These are phyloP conservation scores for Hypoxylon perforatum DNA, from an alignment of 495 filamentous ascomycete species.

Conservation along the genomic window DNA sequence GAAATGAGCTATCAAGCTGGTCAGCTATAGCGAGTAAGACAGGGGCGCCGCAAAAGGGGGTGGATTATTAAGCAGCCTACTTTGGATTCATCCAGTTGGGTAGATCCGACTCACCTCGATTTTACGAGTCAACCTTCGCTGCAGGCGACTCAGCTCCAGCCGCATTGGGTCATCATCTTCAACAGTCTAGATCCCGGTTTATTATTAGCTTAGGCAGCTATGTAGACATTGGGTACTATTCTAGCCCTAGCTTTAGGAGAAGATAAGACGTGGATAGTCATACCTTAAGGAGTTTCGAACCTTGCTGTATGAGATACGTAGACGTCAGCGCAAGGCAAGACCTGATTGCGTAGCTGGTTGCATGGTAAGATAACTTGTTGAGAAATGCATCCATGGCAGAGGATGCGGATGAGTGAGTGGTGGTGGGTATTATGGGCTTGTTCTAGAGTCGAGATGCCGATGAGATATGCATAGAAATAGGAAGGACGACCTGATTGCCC, in stretches of 20 bases:
- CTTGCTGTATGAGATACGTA: constrained; percentile 84
- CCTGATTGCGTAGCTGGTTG: constrained; percentile 90
- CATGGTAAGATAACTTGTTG: constrained; percentile 73
- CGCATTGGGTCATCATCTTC: constrained; percentile 44
- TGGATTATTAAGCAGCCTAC: constrained; percentile 14
- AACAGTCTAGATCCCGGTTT: constrained; percentile 29
- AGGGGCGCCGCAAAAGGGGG: background rate
- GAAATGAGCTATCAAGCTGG: constrained; percentile 35
- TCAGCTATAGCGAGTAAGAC: constrained; percentile 11
- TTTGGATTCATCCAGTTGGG: constrained; percentile 8
- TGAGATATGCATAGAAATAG: constrained; percentile 13
- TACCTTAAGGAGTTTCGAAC: constrained; percentile 82
- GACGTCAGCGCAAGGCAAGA: constrained; percentile 92
- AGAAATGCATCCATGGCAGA: constrained; percentile 81
- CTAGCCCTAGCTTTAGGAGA: background rate
- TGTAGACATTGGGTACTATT: background rate
- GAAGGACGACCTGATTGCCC: constrained; percentile 8
- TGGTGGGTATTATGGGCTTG: constrained; percentile 11
- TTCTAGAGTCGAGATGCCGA: constrained; percentile 1
- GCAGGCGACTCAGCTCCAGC: constrained; percentile 40
- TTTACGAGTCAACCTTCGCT: constrained; percentile 44
- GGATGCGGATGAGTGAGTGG: background rate
- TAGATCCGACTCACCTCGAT: constrained; percentile 46
- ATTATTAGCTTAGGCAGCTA: constrained; percentile 23
- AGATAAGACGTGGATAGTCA: constrained; percentile 6